A percentile compares a stretch with the other conserved stretches of the same genome.
Evolutionary conservation across 73 alveolate genomes (phyloP).

Genomic region (Paraurostyla sp.): DNA sequence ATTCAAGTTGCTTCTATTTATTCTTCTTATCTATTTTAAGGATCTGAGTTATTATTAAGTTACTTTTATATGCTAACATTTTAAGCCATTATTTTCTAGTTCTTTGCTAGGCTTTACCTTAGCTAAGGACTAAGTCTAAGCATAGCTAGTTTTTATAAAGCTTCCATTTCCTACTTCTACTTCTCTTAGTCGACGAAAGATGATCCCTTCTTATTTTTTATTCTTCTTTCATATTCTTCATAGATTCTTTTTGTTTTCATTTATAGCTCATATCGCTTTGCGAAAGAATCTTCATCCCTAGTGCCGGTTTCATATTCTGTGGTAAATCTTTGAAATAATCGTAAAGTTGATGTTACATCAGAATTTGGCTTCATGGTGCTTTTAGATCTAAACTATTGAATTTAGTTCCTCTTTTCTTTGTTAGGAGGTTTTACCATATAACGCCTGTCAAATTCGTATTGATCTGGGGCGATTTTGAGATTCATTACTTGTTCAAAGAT

Average conservation of each 20-base stretch:
- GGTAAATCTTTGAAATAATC: neutral
- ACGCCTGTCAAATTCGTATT: neutral
- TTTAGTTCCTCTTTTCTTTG: neutral
- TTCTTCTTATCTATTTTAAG: no score
- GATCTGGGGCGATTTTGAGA: neutral
- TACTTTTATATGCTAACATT: no score
- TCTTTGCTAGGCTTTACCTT: no score
- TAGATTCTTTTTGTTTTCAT: neutral
- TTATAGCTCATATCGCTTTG: neutral
- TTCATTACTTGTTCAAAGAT: neutral
- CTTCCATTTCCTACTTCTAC: no score
- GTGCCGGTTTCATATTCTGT: neutral
- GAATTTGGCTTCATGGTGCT: neutral
- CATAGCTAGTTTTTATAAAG: no score
- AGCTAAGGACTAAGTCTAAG: no score
- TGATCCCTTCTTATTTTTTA: neutral
- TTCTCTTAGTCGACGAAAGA: no score
- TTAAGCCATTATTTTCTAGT: no score
- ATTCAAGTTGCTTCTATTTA: no score
- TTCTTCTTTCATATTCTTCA: neutral
- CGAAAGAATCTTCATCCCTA: neutral
- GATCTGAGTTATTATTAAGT: no score
- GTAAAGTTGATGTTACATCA: neutral
- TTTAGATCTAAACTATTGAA: neutral
- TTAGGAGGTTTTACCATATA: constrained; percentile 10